Percentiles rank a stretch among this genome's conserved stretches.
Evolutionary conservation across 805 yeast genomes (phyloP).

Genomic region (Yamadazyma akitaensis): DNA sequence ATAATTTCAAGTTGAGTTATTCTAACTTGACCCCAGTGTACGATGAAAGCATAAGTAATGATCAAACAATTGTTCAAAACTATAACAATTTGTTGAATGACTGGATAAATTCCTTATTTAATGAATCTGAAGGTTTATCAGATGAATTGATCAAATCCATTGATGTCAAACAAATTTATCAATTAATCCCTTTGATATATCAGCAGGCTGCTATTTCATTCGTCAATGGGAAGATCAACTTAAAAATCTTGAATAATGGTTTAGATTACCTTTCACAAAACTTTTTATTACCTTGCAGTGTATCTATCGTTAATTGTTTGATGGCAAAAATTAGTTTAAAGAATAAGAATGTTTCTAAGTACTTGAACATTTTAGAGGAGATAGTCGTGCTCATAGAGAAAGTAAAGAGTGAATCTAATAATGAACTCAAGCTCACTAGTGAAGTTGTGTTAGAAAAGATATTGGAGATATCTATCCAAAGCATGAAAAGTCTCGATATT

Average conservation of each 20-base stretch:
- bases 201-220: conserved; percentile 68
- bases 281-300: conserved; percentile 57
- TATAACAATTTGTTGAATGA: conserved; percentile 41
- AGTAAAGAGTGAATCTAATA: conserved; percentile 15
- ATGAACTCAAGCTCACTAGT: conserved; percentile 19
- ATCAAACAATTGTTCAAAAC: conserved; percentile 24
- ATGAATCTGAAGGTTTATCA: conserved; percentile 70
- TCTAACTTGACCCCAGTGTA: conserved; percentile 25
- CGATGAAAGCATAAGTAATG: conserved; percentile 22
- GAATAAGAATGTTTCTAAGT: conserved; percentile 14
- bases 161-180: conserved; percentile 62
- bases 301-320: conserved; percentile 34
- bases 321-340: conserved; percentile 14
- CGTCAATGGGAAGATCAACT: conserved; percentile 51
- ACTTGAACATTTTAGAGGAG: conserved; percentile 22
- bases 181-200: conserved; percentile 68
- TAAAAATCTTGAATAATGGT: conserved; percentile 66
- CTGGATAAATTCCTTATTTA: conserved; percentile 82
- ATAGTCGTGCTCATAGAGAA: conserved; percentile 22
- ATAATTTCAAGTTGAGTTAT: conserved; percentile 30
- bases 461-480: conserved; percentile 15
- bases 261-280: conserved; percentile 85
- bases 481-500: conserved; percentile 2
- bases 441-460: conserved; percentile 23
- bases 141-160: conserved; percentile 74